Conservation (phyloP, 441 rosid species). For the Gossypium trilobum region DNA sequence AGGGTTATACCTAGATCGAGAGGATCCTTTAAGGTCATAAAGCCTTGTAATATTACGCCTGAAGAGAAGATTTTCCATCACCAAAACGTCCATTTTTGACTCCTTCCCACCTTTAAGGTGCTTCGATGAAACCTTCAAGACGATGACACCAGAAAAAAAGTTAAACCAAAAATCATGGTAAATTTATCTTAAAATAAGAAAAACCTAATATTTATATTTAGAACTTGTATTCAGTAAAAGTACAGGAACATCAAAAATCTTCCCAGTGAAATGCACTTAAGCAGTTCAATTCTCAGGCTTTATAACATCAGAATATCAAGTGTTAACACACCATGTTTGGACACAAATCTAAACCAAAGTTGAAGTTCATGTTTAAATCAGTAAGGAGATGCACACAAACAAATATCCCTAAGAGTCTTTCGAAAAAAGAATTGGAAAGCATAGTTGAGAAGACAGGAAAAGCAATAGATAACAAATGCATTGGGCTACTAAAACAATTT, state of each 20-base stretch:
- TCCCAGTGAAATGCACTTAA: not conserved
- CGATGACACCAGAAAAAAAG: conserved; percentile 1
- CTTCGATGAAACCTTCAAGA: conserved; percentile 45
- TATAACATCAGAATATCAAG: not conserved
- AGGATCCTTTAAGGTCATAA: conserved; percentile 65
- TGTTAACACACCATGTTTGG: not conserved
- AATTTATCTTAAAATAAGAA: not conserved
- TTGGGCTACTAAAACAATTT: not conserved
- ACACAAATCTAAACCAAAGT: not conserved
- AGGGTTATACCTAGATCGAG: conserved; percentile 66
- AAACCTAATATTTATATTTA: not conserved
- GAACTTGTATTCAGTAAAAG: not conserved
- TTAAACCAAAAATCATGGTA: not conserved
- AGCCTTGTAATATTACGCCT: conserved; percentile 47
- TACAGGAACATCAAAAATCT: not conserved
- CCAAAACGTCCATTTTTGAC: conserved; percentile 61
- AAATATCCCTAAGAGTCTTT: not conserved
- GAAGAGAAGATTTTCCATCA: conserved; percentile 74
- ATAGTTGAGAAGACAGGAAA: not conserved
- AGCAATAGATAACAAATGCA: not conserved
- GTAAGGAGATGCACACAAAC: not conserved
- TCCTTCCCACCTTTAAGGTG: conserved; percentile 66
- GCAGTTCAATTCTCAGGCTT: not conserved
- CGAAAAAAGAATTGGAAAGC: not conserved
- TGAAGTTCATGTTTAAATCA: not conserved